Conservation (phyloP, 208 protist species). For the Trypanosoma rangeli region DNA sequence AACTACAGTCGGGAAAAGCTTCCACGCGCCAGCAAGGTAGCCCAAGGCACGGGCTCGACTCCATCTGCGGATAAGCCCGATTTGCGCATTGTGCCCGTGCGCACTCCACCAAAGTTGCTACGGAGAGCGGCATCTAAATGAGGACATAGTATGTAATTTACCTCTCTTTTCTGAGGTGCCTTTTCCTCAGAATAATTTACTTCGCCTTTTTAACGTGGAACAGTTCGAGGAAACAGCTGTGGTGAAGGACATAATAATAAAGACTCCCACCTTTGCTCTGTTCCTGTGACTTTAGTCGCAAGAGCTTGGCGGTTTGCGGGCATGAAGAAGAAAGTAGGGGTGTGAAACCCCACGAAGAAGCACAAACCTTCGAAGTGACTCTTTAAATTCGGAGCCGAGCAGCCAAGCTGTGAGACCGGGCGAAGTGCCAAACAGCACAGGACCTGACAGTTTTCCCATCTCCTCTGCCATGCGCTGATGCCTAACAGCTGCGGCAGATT, state of each 20-base stretch:
- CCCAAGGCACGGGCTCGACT: conserved; percentile 5
- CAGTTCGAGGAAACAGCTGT: not conserved
- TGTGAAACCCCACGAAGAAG: conserved; percentile 22
- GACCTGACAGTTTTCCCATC: conserved; percentile 11
- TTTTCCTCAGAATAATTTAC: conserved; percentile 37
- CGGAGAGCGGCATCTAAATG: conserved; percentile 31
- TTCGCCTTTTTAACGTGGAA: too few relatives aligned
- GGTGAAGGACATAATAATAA: not conserved
- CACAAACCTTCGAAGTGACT: conserved; percentile 11
- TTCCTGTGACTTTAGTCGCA: conserved; percentile 20
- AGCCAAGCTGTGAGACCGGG: not conserved
- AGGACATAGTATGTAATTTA: conserved; percentile 49
- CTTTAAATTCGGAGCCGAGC: not conserved
- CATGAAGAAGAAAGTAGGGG: conserved; percentile 26
- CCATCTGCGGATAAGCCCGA: conserved; percentile 9
- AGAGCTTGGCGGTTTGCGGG: not conserved
- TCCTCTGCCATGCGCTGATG: conserved; percentile 20
- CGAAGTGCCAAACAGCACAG: conserved; percentile 9
- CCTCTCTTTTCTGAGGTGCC: too few relatives aligned
- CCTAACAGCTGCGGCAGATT: conserved; percentile 3
- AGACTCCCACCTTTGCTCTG: conserved; percentile 26
- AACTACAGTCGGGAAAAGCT: conserved; percentile 14
- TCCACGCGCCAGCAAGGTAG: conserved; percentile 18
- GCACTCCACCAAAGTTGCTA: conserved; percentile 33
- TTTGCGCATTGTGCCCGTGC: conserved; percentile 45